A percentile compares a stretch with the other conserved stretches of the same genome.
phyloP scores from a whole-genome alignment of 805 yeast genomes.

The Spathaspora sp. region DNA sequence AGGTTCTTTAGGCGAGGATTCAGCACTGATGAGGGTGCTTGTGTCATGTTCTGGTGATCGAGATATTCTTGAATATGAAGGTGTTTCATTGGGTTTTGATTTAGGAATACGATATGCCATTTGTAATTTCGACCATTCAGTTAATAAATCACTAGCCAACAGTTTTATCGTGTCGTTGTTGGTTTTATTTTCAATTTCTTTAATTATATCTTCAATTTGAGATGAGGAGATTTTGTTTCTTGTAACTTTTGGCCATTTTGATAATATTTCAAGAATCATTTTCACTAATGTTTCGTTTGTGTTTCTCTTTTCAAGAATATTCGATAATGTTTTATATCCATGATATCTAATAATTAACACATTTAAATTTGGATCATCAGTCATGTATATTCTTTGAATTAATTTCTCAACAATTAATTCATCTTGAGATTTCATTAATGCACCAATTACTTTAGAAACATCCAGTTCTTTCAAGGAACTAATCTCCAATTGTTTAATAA shows the following conservation, averaged over 20 bases:
- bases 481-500: slow-evolving; percentile 57
- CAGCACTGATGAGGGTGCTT: background rate
- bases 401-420: slow-evolving; percentile 58
- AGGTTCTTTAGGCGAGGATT: background rate
- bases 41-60: slow-evolving; percentile 14
- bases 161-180: slow-evolving; percentile 23
- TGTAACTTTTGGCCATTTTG: slow-evolving; percentile 53
- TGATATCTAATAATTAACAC: slow-evolving; percentile 69
- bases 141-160: slow-evolving; percentile 45
- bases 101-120: slow-evolving; percentile 87
- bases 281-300: slow-evolving; percentile 33
- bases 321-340: slow-evolving; percentile 78
- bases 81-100: slow-evolving; percentile 18
- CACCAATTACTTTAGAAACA: slow-evolving; percentile 76
- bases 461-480: slow-evolving; percentile 54
- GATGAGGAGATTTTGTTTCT: slow-evolving; percentile 74
- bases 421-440: slow-evolving; percentile 75
- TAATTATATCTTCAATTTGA: slow-evolving; percentile 63
- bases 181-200: slow-evolving; percentile 29
- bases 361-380: slow-evolving; percentile 50
- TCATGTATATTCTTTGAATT: slow-evolving; percentile 59
- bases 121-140: slow-evolving; percentile 69
- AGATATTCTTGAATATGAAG: slow-evolving; percentile 15
- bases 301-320: slow-evolving; percentile 41
- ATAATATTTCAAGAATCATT: slow-evolving; percentile 56